Percentiles rank a stretch among this genome's conserved stretches.
These are phyloP conservation scores for Tricholoma saponaceum DNA, from an alignment of 768 basidiomycete species.

Conservation along the genomic window DNA sequence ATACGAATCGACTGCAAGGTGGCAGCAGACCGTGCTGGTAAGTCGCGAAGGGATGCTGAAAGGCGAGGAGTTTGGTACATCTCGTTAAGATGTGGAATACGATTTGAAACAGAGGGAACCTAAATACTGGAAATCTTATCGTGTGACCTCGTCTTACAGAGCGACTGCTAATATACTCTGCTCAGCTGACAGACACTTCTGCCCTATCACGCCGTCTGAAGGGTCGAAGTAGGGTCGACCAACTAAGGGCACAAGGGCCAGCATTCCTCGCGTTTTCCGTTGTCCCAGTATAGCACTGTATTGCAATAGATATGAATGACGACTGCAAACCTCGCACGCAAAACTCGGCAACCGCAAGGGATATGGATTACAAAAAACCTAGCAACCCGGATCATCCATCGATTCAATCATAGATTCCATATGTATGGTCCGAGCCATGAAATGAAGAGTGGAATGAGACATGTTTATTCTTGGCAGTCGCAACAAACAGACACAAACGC, in stretches of 20 bases:
- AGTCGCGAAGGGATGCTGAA: background rate
- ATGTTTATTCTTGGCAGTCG: too few relatives aligned
- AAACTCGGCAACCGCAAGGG: too few relatives aligned
- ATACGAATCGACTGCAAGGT: background rate
- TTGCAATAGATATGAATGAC: background rate
- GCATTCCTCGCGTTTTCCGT: background rate
- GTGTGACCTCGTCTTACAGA: background rate
- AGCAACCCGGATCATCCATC: too few relatives aligned
- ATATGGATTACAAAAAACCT: too few relatives aligned
- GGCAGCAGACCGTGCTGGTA: background rate
- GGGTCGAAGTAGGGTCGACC: too few relatives aligned
- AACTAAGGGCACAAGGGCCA: too few relatives aligned
- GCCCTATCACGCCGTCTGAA: background rate
- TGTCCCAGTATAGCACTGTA: background rate
- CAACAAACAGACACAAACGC: too few relatives aligned
- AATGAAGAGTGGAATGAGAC: too few relatives aligned
- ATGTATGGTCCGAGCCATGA: too few relatives aligned
- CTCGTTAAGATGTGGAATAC: background rate
- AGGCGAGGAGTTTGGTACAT: conserved; percentile 1
- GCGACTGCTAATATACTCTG: background rate
- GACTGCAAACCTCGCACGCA: background rate
- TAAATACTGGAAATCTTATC: background rate
- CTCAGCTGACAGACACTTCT: background rate
- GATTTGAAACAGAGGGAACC: too few relatives aligned
- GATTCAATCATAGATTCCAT: too few relatives aligned